phyloP scores from a whole-genome alignment of 1,284 basidiomycete species.

The Leccinum subatratum region DNA sequence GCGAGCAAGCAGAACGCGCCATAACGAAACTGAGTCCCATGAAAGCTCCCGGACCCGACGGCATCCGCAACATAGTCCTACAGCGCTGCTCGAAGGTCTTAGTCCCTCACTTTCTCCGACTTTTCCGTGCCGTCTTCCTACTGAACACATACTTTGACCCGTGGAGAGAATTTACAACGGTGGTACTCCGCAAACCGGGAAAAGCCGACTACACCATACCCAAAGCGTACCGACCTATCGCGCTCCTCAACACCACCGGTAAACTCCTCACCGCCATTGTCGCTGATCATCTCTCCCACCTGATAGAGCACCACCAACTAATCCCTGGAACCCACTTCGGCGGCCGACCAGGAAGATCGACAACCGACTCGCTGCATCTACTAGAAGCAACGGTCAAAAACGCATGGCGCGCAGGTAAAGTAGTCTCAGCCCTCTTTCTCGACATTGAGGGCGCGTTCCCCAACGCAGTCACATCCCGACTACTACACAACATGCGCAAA shows the following conservation, averaged over 20 bases:
- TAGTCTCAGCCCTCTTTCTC: slow-evolving; percentile 27
- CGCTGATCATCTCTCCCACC: neutral
- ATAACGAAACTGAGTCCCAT: neutral
- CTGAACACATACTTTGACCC: slow-evolving; percentile 10
- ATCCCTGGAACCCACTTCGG: slow-evolving; percentile 23
- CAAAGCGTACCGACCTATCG: slow-evolving; percentile 1
- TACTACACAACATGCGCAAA: slow-evolving; percentile 33
- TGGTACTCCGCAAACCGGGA: neutral
- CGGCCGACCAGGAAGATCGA: slow-evolving; percentile 24
- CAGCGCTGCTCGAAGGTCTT: slow-evolving; percentile 35
- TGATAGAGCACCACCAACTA: neutral
- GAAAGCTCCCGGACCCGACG: slow-evolving; percentile 16
- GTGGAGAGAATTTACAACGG: slow-evolving; percentile 3
- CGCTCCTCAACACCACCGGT: neutral
- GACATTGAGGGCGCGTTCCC: slow-evolving; percentile 36
- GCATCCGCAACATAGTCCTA: slow-evolving; percentile 25
- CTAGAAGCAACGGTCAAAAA: slow-evolving; percentile 23
- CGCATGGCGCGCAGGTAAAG: slow-evolving; percentile 22
- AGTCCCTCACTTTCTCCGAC: slow-evolving; percentile 11
- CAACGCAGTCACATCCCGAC: slow-evolving; percentile 22
- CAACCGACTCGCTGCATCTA: slow-evolving; percentile 25
- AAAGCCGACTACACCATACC: neutral
- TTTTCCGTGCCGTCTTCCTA: slow-evolving; percentile 10
- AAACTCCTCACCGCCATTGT: neutral
- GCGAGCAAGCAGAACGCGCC: accelerated